phyloP scores from a whole-genome alignment of 768 basidiomycete species.

The Tephrocybe sp. region DNA sequence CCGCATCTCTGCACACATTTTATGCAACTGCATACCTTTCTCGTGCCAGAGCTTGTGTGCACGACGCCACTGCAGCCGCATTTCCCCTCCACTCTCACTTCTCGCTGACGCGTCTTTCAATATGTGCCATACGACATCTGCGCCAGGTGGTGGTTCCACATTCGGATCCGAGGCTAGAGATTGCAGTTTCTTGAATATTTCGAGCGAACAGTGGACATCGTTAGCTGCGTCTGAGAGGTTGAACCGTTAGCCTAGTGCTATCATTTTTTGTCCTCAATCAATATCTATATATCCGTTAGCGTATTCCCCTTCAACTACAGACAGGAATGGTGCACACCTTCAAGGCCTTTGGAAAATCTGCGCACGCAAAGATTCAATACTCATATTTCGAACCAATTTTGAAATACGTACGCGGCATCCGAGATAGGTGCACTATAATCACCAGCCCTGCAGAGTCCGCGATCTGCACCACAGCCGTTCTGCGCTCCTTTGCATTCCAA shows the following conservation, averaged over 20 bases:
- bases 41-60: conserved; percentile 34
- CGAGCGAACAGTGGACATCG: conserved; percentile 33
- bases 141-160: not conserved
- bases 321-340: conserved; percentile 20
- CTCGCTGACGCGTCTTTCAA: not conserved
- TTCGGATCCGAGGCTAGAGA: conserved; percentile 19
- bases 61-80: conserved; percentile 27
- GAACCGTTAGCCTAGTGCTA: not conserved
- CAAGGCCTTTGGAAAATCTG: conserved; percentile 30
- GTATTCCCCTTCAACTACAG: not conserved
- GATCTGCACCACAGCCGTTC: conserved; percentile 30
- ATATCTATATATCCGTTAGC: conserved; percentile 16
- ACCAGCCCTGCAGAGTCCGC: conserved; percentile 29
- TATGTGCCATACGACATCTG: not conserved
- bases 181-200: conserved; percentile 28
- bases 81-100: not conserved
- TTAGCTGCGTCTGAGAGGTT: conserved; percentile 34
- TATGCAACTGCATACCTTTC: conserved; percentile 23
- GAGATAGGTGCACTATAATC: conserved; percentile 28
- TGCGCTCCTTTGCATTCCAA: conserved; percentile 14
- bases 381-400: not conserved
- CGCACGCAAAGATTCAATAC: not conserved
- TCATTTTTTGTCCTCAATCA: conserved; percentile 25
- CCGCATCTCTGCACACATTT: conserved; percentile 28
- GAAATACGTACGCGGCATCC: conserved; percentile 26